Percentiles rank a stretch among this genome's conserved stretches.
Conservation (phyloP, 352 stramenopile species). For the Thalassiosira sp. region DNA sequence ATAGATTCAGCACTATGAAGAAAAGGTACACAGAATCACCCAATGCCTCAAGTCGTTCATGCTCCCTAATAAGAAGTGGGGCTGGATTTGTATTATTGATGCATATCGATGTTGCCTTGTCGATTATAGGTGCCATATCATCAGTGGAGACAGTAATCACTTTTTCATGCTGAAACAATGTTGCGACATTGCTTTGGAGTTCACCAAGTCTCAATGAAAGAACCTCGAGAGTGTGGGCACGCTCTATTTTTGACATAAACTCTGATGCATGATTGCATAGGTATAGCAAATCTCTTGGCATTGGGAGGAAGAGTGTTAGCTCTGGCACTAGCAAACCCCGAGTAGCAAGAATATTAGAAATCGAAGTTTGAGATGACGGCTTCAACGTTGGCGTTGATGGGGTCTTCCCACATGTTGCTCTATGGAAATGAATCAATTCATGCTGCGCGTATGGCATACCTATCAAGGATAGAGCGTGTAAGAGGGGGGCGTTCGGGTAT, state of each 20-base stretch:
- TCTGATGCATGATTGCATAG: slow-evolving; percentile 24
- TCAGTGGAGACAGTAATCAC: slow-evolving; percentile 1
- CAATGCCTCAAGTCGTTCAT: slow-evolving; percentile 65
- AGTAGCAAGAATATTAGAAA: slow-evolving; percentile 22
- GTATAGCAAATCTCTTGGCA: slow-evolving; percentile 61
- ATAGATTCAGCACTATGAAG: slow-evolving; percentile 60
- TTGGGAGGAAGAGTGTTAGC: slow-evolving; percentile 33
- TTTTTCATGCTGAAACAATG: slow-evolving; percentile 5
- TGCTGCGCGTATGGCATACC: slow-evolving; percentile 20
- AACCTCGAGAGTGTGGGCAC: slow-evolving; percentile 14
- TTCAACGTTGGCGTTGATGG: background rate
- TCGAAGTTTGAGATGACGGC: slow-evolving; percentile 3
- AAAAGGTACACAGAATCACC: slow-evolving; percentile 61
- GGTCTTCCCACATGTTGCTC: slow-evolving; percentile 2
- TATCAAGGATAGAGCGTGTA: slow-evolving; percentile 12
- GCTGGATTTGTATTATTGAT: background rate
- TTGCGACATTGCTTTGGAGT: slow-evolving; percentile 10
- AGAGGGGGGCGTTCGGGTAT: background rate
- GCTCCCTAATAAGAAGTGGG: slow-evolving; percentile 2
- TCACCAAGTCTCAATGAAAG: slow-evolving; percentile 16
- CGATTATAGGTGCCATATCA: slow-evolving; percentile 29
- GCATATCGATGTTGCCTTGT: slow-evolving; percentile 32
- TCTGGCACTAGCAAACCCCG: slow-evolving; percentile 44
- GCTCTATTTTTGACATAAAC: slow-evolving; percentile 54
- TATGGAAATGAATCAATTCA: slow-evolving; percentile 19